Base-by-base conservation (phyloP, 2,329 filamentous ascomycete species). In the Beauveria sp. region DNA sequence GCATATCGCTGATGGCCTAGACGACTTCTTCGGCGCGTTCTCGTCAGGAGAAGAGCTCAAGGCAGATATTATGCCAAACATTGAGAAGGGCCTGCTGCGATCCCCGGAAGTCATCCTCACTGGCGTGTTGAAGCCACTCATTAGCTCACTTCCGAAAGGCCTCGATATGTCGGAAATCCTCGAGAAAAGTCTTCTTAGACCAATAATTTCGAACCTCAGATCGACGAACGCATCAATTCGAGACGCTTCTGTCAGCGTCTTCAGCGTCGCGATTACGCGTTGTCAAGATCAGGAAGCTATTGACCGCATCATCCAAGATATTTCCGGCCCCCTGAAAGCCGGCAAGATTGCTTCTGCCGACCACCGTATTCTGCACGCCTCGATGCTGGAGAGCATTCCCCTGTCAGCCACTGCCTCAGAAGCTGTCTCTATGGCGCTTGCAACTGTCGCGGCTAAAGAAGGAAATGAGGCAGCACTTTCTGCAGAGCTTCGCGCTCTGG, bases 41-140 rank as follows among this genome's bases (percentile, higher is more conserved):
- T 80, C 89, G 43, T 87, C 84, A 0, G 71, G 84, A 18, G 86
- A 92, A 26, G 92, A 97, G 66, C 72, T 98, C 34, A 83, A 85
- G 58, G 88, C 85, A 65, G 85, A 93, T 49, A 70, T 98, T 38
- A 80, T 96, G 26, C 91, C 93, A 9, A 79, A 91, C 0, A 78
- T 98, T 16, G 95, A 99, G 70, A 97, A 96, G 75, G 87, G 90
- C 6, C 81, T 99, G 60, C 77, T 99, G 51, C 85, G 96, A 71
- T 88, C 93, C 8, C 96, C 95, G 1, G 95, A 99, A 74, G 87
- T 97, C 49, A 86, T 96, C 16, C 79, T 98, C 30, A 86, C 88
- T 67, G 89, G 91, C 65, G 80, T 97, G 26, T 77, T 98, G 55
- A 84, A 87, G 6, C 85, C 88, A 14, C 79, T 98, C 51, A 80